phyloP scores from a whole-genome alignment of 768 basidiomycete species.

The Serendipita indica region DNA sequence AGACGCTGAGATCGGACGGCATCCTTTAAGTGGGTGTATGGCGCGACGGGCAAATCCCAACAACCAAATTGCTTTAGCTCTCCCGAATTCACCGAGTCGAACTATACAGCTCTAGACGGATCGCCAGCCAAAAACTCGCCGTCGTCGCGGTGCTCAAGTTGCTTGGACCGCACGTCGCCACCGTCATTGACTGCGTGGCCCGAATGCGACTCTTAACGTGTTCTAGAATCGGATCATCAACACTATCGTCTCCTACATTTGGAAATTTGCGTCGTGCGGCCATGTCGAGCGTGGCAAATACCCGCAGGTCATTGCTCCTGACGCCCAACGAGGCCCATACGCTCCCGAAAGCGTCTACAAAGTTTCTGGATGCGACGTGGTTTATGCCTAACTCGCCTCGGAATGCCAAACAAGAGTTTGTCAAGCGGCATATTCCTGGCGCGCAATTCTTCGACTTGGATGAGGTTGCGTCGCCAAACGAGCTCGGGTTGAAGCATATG shows the following conservation, averaged over 20 bases:
- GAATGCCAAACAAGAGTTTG: constrained; percentile 53
- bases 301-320: constrained; percentile 24
- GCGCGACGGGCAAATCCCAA: no score
- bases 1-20: constrained; percentile 94
- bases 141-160: constrained; percentile 24
- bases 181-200: no score
- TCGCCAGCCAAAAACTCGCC: constrained; percentile 26
- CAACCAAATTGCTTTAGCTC: no score
- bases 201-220: no score
- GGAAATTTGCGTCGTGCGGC: no score
- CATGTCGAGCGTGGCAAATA: no score
- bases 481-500: constrained; percentile 85
- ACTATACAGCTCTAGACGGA: constrained; percentile 11
- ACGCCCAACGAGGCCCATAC: constrained; percentile 22
- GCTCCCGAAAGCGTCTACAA: constrained; percentile 23
- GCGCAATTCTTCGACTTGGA: constrained; percentile 72
- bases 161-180: background rate
- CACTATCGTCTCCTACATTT: no score
- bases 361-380: constrained; percentile 71
- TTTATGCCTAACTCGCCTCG: constrained; percentile 83
- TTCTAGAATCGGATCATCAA: no score
- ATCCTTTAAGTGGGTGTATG: no score
- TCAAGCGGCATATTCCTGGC: constrained; percentile 47
- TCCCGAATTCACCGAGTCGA: no score
- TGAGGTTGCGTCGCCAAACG: constrained; percentile 54